These are phyloP conservation scores for Clausena lansium DNA, from an alignment of 345 rosid genomes.

Conservation along the genomic window DNA sequence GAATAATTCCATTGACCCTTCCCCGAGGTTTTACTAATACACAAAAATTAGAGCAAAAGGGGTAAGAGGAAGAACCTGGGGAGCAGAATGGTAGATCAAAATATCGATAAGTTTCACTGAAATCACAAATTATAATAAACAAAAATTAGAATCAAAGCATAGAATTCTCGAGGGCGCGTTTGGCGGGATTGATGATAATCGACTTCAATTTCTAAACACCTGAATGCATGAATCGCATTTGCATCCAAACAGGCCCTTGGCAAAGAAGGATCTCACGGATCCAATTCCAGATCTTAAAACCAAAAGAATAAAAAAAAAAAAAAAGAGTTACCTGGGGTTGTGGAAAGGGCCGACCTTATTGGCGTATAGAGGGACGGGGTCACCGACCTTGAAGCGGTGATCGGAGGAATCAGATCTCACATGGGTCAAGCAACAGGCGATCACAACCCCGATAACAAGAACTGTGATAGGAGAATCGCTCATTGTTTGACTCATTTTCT, in stretches of 20 bases:
- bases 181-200: not conserved
- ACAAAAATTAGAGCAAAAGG: not conserved
- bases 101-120: constrained; percentile 55
- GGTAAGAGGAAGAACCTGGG: constrained; percentile 29
- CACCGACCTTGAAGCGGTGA: constrained; percentile 35
- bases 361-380: constrained; percentile 34
- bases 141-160: not conserved
- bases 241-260: not conserved
- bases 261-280: not conserved
- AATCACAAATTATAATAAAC: not conserved
- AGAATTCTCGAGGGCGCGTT: not conserved
- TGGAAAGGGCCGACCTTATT: constrained; percentile 40
- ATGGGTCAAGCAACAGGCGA: not conserved
- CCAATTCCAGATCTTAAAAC: not conserved
- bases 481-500: not conserved
- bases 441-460: not conserved
- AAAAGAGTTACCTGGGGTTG: constrained; percentile 32
- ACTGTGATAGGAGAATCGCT: not conserved
- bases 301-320: not conserved
- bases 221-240: not conserved
- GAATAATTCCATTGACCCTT: not conserved
- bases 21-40: not conserved
- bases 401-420: constrained; percentile 36
- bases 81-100: constrained; percentile 59
- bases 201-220: not conserved